Evolutionary conservation across 2,329 filamentous ascomycete species (phyloP), one percentile per base, ranked within the genome.

Genomic region (Penicillium italicum): DNA sequence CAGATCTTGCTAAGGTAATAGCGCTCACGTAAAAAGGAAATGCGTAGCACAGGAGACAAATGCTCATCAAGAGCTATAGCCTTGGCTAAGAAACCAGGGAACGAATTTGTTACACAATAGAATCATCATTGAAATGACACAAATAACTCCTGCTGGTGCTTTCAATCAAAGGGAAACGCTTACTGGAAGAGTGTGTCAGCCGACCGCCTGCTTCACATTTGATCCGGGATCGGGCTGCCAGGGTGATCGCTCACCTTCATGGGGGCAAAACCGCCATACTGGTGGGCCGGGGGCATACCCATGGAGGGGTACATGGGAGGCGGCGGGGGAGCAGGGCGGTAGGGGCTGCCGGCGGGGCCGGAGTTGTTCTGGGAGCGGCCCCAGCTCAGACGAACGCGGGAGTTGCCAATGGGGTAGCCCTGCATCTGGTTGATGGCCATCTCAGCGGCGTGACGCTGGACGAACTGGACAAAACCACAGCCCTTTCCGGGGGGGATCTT

Each of bases 361-460:
- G 93, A 97, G 82, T 99, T 99, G 85, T 97, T 99, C 82, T 99
- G 94, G 53, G 90, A 95, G 62, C 94, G 90, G 62, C 94, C 94
- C 94, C 94, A 99, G 74, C 91, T 96, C 65, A 99, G 84, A 69
- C 94, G 91, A 57, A 99, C 94, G 64, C 94, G 91, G 44, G 93
- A 97, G 82, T 99, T 99, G 53, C 94, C 94, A 69, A 99, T 99
- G 24, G 94, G 94, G 74, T 99, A 99, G 59, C 94, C 94, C 79
- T 99, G 94, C 94, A 99, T 99, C 79, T 99, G 94, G 80, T 99
- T 99, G 84, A 99, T 99, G 66, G 94, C 94, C 94, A 99, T 99
- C 80, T 99, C 94, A 14, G 94, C 94, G 50, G 94, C 94, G 71
- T 99, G 94, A 64, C 94, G 91, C 80, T 99, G 94, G 55, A 99